Conservation (phyloP, 441 rosid species). For the Eutrema salsugineum region DNA sequence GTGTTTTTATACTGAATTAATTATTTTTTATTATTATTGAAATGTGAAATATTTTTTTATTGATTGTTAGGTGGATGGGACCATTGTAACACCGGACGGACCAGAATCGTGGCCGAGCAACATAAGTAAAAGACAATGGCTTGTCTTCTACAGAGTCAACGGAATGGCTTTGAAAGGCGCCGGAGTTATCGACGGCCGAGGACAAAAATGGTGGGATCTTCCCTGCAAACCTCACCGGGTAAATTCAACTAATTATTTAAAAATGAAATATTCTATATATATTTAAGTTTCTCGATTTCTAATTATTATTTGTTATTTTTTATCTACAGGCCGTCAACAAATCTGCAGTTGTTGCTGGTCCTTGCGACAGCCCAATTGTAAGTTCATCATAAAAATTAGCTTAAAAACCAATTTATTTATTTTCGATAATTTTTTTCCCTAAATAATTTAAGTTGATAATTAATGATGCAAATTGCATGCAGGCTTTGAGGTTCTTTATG, state of each 20-base stretch:
- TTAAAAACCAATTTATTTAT: neutral
- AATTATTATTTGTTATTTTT: neutral
- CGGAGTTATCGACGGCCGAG: conserved; percentile 75
- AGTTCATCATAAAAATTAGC: conserved; percentile 20
- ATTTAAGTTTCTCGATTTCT: neutral
- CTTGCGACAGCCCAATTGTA: conserved; percentile 62
- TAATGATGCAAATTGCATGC: conserved; percentile 10
- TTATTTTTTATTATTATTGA: neutral
- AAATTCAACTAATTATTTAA: neutral
- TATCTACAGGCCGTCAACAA: conserved; percentile 31
- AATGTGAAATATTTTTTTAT: neutral
- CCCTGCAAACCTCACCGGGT: conserved; percentile 98
- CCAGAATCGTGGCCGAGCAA: conserved; percentile 72
- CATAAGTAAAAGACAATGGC: conserved; percentile 83
- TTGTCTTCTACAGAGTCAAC: conserved; percentile 73
- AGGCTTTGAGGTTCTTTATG: conserved; percentile 83
- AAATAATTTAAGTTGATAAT: neutral
- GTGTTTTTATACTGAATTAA: neutral
- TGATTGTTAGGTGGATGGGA: conserved; percentile 52
- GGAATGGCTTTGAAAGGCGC: conserved; percentile 63
- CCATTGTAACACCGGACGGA: conserved; percentile 79
- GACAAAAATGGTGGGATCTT: conserved; percentile 98
- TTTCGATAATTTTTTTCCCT: too few species aligned
- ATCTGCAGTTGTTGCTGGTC: conserved; percentile 37
- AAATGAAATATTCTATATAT: too few species aligned